Evolutionary conservation across 257 asterid species (phyloP).

Genomic region (Nemophila menziesii): DNA sequence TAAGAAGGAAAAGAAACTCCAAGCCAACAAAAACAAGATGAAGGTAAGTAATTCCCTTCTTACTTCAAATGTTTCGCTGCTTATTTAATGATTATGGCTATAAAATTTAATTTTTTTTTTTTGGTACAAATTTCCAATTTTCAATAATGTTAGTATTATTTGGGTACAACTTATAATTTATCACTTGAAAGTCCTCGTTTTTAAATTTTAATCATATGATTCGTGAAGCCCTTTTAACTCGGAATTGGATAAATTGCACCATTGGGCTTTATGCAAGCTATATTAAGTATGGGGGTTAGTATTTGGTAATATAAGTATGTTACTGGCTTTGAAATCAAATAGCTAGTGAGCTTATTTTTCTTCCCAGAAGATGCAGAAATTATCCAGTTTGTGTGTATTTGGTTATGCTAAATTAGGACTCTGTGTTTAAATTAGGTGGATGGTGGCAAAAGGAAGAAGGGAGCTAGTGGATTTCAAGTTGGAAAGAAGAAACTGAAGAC

Average conservation of each 20-base stretch:
- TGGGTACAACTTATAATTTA: too few species aligned
- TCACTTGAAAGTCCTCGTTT: too few species aligned
- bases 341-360: neutral
- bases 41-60: slow-evolving; percentile 34
- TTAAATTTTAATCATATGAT: too few species aligned
- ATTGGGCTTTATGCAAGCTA: too few species aligned
- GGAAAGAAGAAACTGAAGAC: slow-evolving; percentile 93
- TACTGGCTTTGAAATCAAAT: neutral
- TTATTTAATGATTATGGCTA: neutral
- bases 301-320: neutral
- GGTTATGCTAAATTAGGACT: neutral
- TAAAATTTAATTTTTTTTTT: too few species aligned
- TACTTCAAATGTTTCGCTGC: neutral
- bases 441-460: slow-evolving; percentile 70
- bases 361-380: neutral
- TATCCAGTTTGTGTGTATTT: neutral
- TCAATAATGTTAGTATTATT: neutral
- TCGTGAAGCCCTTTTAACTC: too few species aligned
- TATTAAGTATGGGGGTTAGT: neutral
- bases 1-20: slow-evolving; percentile 57
- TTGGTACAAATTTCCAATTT: neutral
- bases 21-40: slow-evolving; percentile 87
- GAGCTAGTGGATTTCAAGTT: slow-evolving; percentile 66
- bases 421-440: slow-evolving; percentile 61
- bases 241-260: neutral